Percentiles rank a stretch among this genome's conserved stretches.
Evolutionary conservation across 495 filamentous ascomycete genomes (phyloP).

Genomic region (Xylaria curta): DNA sequence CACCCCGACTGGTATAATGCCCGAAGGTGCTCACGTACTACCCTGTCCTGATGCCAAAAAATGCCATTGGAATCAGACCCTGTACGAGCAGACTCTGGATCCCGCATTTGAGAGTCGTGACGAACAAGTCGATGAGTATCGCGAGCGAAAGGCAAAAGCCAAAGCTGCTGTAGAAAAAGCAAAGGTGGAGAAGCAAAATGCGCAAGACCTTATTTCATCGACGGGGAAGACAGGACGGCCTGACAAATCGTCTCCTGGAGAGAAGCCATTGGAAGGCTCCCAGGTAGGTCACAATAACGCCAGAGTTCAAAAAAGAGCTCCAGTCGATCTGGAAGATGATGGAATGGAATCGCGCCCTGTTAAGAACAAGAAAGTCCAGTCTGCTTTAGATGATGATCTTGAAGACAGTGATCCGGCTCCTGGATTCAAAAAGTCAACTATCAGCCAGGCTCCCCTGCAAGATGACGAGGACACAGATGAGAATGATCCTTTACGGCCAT

Average conservation of each 20-base stretch:
- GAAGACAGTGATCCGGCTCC: constrained; percentile 29
- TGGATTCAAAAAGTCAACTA: constrained; percentile 12
- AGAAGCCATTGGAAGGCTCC: neutral
- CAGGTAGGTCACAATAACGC: constrained; percentile 19
- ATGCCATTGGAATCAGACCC: constrained; percentile 80
- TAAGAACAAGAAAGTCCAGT: neutral
- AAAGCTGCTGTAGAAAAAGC: constrained; percentile 37
- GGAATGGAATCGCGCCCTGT: neutral
- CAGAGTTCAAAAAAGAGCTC: constrained; percentile 22
- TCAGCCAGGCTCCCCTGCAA: constrained; percentile 37
- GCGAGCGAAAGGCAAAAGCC: constrained; percentile 42
- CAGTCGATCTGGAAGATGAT: constrained; percentile 5
- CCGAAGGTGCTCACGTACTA: constrained; percentile 71
- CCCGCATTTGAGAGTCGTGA: constrained; percentile 47
- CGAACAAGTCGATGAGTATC: constrained; percentile 49
- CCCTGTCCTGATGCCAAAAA: constrained; percentile 68
- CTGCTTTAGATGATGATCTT: constrained; percentile 27
- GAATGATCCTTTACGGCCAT: constrained; percentile 47
- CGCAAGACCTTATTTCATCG: constrained; percentile 19
- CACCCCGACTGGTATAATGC: constrained; percentile 87
- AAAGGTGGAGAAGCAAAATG: constrained; percentile 32
- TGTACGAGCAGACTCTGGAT: constrained; percentile 65
- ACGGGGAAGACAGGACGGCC: constrained; percentile 23
- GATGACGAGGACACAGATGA: constrained; percentile 31
- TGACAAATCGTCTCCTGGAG: constrained; percentile 7